phyloP scores from a whole-genome alignment of 768 basidiomycete species.

The Boletus bicolor region DNA sequence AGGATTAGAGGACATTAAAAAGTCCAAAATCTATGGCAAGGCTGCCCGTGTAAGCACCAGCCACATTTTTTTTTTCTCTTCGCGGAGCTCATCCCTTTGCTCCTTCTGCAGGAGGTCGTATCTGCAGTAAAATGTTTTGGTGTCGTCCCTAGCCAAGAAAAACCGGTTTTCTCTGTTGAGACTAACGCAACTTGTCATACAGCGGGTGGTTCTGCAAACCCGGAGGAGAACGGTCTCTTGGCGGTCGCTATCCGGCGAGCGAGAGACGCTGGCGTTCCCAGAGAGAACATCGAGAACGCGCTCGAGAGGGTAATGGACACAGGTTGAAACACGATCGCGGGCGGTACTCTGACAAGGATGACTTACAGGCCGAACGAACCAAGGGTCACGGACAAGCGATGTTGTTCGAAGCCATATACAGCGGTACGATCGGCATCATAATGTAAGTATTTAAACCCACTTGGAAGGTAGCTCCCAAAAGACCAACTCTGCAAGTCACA shows the following conservation, averaged over 20 bases:
- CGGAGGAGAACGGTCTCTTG: constrained; percentile 51
- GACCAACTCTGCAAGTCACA: constrained; percentile 22
- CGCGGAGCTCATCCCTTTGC: background rate
- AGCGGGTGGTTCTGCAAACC: constrained; percentile 59
- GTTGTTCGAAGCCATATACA: constrained; percentile 60
- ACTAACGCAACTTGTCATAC: background rate
- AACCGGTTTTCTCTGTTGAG: too few relatives aligned
- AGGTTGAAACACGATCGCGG: background rate
- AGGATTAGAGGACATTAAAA: constrained; percentile 59
- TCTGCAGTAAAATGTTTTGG: constrained; percentile 56
- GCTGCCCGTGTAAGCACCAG: constrained; percentile 47
- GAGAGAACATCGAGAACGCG: constrained; percentile 64
- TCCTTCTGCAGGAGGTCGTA: constrained; percentile 50
- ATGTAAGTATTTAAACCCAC: constrained; percentile 44
- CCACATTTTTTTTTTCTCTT: background rate
- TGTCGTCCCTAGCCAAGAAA: background rate
- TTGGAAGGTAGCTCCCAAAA: background rate
- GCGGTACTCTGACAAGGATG: background rate
- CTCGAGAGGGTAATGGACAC: constrained; percentile 45
- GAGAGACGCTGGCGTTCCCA: constrained; percentile 59
- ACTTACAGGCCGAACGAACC: constrained; percentile 43
- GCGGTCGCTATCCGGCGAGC: constrained; percentile 54
- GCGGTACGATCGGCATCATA: constrained; percentile 57
- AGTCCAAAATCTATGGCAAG: constrained; percentile 54
- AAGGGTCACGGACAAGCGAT: constrained; percentile 48